A percentile compares a stretch with the other conserved stretches of the same genome.
These are phyloP conservation scores for Fusarium caatingaense DNA, from an alignment of 2,329 filamentous ascomycete species.

Conservation along the genomic window DNA sequence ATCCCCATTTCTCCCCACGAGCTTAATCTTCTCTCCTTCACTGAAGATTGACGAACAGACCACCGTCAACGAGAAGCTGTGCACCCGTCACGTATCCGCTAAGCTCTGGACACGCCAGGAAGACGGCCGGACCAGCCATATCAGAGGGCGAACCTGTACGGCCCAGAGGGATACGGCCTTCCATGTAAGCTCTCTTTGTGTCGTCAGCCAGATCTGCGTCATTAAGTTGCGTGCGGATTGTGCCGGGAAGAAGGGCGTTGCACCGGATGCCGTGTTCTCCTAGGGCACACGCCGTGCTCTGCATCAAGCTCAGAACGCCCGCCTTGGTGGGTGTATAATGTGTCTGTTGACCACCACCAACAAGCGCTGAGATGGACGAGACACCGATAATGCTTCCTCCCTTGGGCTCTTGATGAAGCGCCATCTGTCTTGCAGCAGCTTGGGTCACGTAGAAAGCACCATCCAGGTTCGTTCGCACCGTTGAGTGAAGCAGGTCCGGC, in stretches of 20 bases:
- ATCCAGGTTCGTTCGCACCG: constrained; percentile 82
- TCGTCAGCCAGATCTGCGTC: constrained; percentile 82
- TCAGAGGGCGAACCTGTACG: constrained; percentile 78
- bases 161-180: constrained; percentile 81
- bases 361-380: constrained; percentile 78
- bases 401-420: constrained; percentile 65
- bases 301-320: constrained; percentile 82
- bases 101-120: constrained; percentile 81
- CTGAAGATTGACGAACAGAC: constrained; percentile 89
- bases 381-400: constrained; percentile 86
- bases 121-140: constrained; percentile 85
- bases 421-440: constrained; percentile 87
- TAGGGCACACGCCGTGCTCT: constrained; percentile 82
- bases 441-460: constrained; percentile 91
- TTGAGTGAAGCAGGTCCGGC: constrained; percentile 75
- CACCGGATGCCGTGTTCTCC: constrained; percentile 82
- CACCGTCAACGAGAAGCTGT: constrained; percentile 87
- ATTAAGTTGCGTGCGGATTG: constrained; percentile 85
- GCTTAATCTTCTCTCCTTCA: constrained; percentile 53
- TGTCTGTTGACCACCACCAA: constrained; percentile 81
- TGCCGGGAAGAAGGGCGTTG: constrained; percentile 86
- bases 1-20: constrained; percentile 30
- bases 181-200: constrained; percentile 87
- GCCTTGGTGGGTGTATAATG: constrained; percentile 94
- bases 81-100: constrained; percentile 86